Conservation (phyloP, 352 stramenopile species). For the Globisporangium apiculatum region DNA sequence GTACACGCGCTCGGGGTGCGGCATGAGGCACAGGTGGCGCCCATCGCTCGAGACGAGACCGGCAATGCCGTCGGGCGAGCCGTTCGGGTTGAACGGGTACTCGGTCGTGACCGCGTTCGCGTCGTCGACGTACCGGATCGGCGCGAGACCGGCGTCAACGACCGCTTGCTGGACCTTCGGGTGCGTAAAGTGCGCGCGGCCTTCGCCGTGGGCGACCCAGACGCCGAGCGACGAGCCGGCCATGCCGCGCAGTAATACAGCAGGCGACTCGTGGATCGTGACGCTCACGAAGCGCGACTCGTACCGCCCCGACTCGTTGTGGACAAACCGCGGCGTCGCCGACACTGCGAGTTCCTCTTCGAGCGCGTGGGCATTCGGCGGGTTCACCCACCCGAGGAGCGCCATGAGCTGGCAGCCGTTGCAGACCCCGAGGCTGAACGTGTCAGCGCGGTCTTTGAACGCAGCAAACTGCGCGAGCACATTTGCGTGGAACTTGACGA, state of each 20-base stretch:
- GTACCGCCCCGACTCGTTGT: conserved; percentile 96
- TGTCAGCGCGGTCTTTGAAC: conserved; percentile 94
- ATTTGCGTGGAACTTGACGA: conserved; percentile 96
- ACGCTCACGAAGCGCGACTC: conserved; percentile 97
- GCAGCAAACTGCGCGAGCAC: conserved; percentile 95
- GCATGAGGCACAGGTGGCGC: conserved; percentile 98
- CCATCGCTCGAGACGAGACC: conserved; percentile 96
- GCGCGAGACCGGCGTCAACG: conserved; percentile 88
- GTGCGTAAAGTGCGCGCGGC: conserved; percentile 95
- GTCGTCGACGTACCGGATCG: conserved; percentile 97
- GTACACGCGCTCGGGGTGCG: conserved; percentile 97
- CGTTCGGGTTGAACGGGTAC: conserved; percentile 99
- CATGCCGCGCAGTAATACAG: conserved; percentile 98
- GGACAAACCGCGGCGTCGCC: conserved; percentile 91
- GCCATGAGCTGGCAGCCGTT: conserved; percentile 99
- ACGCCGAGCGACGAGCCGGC: conserved; percentile 94
- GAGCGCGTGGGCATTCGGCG: conserved; percentile 40
- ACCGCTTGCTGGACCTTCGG: conserved; percentile 85
- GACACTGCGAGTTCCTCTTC: conserved; percentile 50
- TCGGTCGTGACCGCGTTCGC: conserved; percentile 89
- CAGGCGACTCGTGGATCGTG: conserved; percentile 91
- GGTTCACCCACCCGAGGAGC: conserved; percentile 95
- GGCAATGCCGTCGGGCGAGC: conserved; percentile 94
- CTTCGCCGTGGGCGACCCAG: conserved; percentile 94
- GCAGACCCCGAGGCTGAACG: conserved; percentile 98